Conservation (phyloP, 768 basidiomycete genomes). For the Heimioporus sp. region DNA sequence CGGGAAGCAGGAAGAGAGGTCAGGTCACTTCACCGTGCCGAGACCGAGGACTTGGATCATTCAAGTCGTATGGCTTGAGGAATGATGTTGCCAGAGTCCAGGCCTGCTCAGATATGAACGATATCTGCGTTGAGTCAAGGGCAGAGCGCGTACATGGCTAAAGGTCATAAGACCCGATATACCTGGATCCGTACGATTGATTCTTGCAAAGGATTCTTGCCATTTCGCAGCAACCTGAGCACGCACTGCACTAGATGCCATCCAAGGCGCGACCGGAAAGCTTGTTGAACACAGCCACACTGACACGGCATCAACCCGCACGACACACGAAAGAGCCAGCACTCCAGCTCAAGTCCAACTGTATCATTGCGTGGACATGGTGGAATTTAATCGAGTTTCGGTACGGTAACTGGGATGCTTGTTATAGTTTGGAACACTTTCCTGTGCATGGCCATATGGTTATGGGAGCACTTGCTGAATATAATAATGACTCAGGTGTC, state of each 20-base stretch:
- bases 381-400: no score
- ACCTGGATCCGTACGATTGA: constrained; percentile 57
- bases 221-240: constrained; percentile 68
- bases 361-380: no score
- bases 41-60: constrained; percentile 30
- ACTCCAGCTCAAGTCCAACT: no score
- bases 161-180: constrained; percentile 64
- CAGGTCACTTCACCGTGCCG: constrained; percentile 25
- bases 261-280: constrained; percentile 16
- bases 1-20: constrained; percentile 1
- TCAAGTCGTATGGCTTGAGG: constrained; percentile 54
- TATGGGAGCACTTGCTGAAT: no score
- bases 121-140: neutral
- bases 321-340: no score
- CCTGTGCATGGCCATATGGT: no score
- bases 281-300: constrained; percentile 22
- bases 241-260: constrained; percentile 63
- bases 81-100: constrained; percentile 56
- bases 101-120: constrained; percentile 41
- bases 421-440: no score
- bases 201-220: constrained; percentile 65
- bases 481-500: no score
- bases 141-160: constrained; percentile 46
- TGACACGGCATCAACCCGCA: no score
- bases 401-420: no score